Evolutionary conservation across 306 rosid species (phyloP), one percentile per base, ranked within the genome.

Genomic region (Pyrus bretschneideri): DNA sequence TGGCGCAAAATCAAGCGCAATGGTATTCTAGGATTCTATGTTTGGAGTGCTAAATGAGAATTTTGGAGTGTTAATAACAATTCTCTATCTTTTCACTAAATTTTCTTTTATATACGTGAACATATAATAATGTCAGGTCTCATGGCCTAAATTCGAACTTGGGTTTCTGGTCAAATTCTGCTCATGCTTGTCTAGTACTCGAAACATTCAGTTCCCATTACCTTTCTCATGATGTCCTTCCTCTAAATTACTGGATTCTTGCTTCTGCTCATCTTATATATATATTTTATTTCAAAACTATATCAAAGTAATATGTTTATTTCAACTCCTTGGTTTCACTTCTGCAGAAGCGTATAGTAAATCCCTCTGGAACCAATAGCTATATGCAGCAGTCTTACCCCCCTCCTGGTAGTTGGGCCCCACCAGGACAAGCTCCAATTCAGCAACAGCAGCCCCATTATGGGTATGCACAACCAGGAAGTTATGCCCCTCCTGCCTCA

Each of bases 341-440:
- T 61, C 57, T 83, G 78, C 84, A 86, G 90, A 86, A 86, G 76
- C 86, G 82, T 45, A 51, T 84, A 33, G 76, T 81, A 44, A 86
- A 80, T 45, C 22, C 86, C 2, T 62, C 86, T 66, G 84, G 83
- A 70, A 49, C 79, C 22, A 84, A 79, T 79, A 76, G 81, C 84
- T 81, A 81, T 69, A 65, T 59, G 31, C 87, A 83, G 52, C 81
- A 74, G 42, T 72, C 86, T 10, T 84, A 79, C 55, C 55, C 89
- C 4, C 49, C 81, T 59, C 68, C 84, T 52, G 70, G 76, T 38
- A 80, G 81, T 70, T 83, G 87, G 90, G 79, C 78, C 40, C 73
- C 77, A 51, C 77, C 79, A 17, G 84, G 76, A 69, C 89, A 82
- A 64, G 72, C 85, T 62, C 76, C 77, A 59, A 29, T 78, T 65